Evolutionary conservation across 106 monocot species (phyloP).

Genomic region (Platanthera guangdongensis): DNA sequence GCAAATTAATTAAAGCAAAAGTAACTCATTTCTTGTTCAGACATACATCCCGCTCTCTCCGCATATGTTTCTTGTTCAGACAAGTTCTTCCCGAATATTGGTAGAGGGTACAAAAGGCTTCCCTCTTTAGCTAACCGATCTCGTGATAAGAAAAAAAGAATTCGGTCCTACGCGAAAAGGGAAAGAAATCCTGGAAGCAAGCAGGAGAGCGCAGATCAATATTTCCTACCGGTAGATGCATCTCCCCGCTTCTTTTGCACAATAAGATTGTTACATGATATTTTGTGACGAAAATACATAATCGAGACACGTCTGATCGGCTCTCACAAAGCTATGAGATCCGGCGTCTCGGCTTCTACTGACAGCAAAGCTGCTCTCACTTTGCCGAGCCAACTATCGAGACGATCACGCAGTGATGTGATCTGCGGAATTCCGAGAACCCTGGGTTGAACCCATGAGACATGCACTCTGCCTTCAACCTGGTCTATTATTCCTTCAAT

Average conservation of each 20-base stretch:
- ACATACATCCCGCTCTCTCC: neutral
- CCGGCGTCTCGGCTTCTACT: slow-evolving; percentile 87
- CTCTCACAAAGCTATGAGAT: slow-evolving; percentile 57
- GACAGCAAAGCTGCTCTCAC: slow-evolving; percentile 66
- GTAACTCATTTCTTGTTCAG: too few relatives aligned
- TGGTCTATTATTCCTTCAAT: slow-evolving; percentile 97
- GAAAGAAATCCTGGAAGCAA: neutral
- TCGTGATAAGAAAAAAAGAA: neutral
- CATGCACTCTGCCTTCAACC: slow-evolving; percentile 74
- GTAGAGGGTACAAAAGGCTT: neutral
- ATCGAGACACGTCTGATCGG: neutral
- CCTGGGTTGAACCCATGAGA: slow-evolving; percentile 96
- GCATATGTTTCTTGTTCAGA: neutral
- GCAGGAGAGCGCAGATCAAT: neutral
- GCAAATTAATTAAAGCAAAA: too few relatives aligned
- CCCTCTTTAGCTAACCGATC: neutral
- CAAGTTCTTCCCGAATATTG: neutral
- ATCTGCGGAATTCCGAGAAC: slow-evolving; percentile 82
- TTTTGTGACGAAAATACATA: neutral
- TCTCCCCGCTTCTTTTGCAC: neutral
- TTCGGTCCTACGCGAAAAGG: neutral
- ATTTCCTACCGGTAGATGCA: neutral
- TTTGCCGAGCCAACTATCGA: slow-evolving; percentile 75
- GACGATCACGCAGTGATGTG: slow-evolving; percentile 61
- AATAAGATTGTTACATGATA: neutral